These are phyloP conservation scores for Paspalum vaginatum DNA, from an alignment of 176 grass and related monocot species.

Conservation along the genomic window DNA sequence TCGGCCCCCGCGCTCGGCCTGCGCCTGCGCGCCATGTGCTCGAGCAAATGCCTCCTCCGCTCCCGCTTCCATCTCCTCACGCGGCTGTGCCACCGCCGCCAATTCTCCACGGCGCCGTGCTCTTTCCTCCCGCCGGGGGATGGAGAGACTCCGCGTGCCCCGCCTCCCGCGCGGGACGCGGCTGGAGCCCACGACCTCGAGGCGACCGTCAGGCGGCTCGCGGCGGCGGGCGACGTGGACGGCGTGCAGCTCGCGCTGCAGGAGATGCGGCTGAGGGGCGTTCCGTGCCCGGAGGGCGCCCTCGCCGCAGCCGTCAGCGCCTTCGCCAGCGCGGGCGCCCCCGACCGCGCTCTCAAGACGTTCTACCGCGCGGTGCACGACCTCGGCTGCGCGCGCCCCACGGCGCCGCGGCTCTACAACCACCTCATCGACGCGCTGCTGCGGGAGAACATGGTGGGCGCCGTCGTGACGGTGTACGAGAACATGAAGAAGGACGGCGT, in stretches of 20 bases:
- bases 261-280: conserved; percentile 69
- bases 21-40: conserved; percentile 50
- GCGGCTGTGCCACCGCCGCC: neutral
- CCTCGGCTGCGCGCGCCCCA: conserved; percentile 54
- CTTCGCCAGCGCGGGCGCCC: conserved; percentile 59
- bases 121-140: neutral
- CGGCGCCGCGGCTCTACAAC: conserved; percentile 76
- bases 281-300: conserved; percentile 58
- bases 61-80: neutral
- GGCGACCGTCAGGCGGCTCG: conserved; percentile 65
- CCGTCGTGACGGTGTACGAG: conserved; percentile 58
- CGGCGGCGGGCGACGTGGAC: conserved; percentile 60
- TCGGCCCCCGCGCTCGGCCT: neutral
- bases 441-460: conserved; percentile 59
- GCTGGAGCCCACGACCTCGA: conserved; percentile 59
- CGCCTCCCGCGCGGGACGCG: conserved; percentile 13
- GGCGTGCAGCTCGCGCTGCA: conserved; percentile 71
- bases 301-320: conserved; percentile 56
- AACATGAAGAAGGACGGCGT: conserved; percentile 73
- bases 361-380: conserved; percentile 76
- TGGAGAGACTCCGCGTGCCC: neutral
- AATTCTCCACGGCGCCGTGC: conserved; percentile 13
- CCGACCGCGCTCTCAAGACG: conserved; percentile 70
- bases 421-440: conserved; percentile 79
- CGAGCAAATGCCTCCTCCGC: conserved; percentile 48